Conservation (phyloP, 352 stramenopile species). For the Pythium phragmitis region DNA sequence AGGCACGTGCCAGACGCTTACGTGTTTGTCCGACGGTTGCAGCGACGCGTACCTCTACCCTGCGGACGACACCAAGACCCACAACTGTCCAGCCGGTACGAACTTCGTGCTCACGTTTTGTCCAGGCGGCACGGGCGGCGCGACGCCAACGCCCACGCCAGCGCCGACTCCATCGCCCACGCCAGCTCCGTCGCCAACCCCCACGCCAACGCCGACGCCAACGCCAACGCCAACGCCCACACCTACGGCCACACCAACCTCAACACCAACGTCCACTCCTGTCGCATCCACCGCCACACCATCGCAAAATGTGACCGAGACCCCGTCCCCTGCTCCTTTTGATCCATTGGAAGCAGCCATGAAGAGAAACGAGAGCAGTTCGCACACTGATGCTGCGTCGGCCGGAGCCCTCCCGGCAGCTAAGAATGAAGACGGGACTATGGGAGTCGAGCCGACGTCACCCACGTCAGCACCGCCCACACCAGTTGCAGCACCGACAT, state of each 20-base stretch:
- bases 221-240: constrained; percentile 15
- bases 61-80: constrained; percentile 57
- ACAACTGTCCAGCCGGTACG: constrained; percentile 50
- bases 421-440: constrained; percentile 21
- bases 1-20: constrained; percentile 42
- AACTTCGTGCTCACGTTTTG: constrained; percentile 72
- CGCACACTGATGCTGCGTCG: neutral
- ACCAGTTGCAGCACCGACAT: neutral
- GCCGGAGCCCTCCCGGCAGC: neutral
- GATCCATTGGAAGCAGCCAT: neutral
- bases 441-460: constrained; percentile 1
- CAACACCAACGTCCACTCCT: constrained; percentile 10
- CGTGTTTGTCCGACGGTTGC: constrained; percentile 51
- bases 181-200: constrained; percentile 6
- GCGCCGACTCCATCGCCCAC: constrained; percentile 26
- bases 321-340: neutral
- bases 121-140: constrained; percentile 38
- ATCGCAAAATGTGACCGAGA: neutral
- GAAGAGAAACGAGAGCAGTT: neutral
- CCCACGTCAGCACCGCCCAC: neutral
- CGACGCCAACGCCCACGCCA: constrained; percentile 21
- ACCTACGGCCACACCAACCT: constrained; percentile 15
- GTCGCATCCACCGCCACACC: neutral
- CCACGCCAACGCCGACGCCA: constrained; percentile 25
- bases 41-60: constrained; percentile 60